Evolutionary conservation across 441 rosid species (phyloP).

Genomic region (Bocquillonia castaneifolia): DNA sequence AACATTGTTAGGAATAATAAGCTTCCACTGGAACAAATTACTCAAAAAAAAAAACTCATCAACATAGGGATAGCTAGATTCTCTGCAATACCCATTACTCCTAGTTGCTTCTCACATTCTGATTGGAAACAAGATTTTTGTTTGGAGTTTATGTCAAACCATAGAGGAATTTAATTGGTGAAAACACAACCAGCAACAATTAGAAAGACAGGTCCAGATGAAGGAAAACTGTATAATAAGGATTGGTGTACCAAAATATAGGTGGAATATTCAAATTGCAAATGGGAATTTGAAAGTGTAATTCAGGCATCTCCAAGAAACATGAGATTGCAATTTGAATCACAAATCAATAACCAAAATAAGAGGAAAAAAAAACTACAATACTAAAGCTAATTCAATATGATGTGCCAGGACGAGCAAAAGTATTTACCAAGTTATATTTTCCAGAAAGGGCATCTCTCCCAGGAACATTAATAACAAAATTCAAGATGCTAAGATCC

Average conservation of each 20-base stretch:
- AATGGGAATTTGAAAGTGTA: neutral
- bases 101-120: neutral
- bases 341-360: neutral
- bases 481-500: constrained; percentile 53
- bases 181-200: no score
- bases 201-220: no score
- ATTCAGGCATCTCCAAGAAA: neutral
- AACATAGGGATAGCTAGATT: neutral
- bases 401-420: constrained; percentile 5
- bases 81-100: neutral
- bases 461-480: constrained; percentile 53
- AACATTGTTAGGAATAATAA: no score
- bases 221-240: no score
- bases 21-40: neutral
- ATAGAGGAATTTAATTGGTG: neutral
- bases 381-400: constrained; percentile 4
- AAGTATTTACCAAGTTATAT: constrained; percentile 56
- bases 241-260: neutral
- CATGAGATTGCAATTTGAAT: neutral
- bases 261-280: neutral
- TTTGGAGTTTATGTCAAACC: neutral
- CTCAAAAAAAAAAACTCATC: neutral
- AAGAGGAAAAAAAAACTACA: neutral
- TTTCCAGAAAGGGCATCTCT: constrained; percentile 41
- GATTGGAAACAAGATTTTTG: neutral